These are phyloP conservation scores for Debaryomyces subglobosus DNA, from an alignment of 1,139 yeast species.

Conservation along the genomic window DNA sequence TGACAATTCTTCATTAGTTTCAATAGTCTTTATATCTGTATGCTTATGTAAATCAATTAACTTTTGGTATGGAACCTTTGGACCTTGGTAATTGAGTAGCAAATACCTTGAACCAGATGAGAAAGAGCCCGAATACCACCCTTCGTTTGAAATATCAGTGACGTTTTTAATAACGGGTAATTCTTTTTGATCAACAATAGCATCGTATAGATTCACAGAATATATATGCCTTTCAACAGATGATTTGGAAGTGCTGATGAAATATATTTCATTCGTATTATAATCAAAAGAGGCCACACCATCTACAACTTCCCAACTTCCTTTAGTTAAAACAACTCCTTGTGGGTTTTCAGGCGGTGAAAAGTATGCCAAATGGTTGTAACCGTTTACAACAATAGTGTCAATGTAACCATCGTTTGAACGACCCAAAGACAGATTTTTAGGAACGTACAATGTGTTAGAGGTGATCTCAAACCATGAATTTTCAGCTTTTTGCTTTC, in stretches of 20 bases:
- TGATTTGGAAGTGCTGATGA: conserved; percentile 51
- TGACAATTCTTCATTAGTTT: conserved; percentile 49
- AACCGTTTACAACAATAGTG: conserved; percentile 54
- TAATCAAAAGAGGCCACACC: conserved; percentile 53
- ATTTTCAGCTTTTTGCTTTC: conserved; percentile 42
- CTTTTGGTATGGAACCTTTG: conserved; percentile 66
- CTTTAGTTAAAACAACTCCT: conserved; percentile 48
- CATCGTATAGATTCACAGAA: conserved; percentile 44
- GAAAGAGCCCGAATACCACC: conserved; percentile 69
- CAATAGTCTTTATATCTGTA: conserved; percentile 42
- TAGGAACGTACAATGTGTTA: conserved; percentile 70
- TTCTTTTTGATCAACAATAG: conserved; percentile 20
- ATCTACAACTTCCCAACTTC: conserved; percentile 57
- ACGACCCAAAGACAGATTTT: conserved; percentile 48
- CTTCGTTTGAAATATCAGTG: conserved; percentile 59
- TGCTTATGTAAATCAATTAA: conserved; percentile 55
- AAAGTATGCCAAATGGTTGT: conserved; percentile 59
- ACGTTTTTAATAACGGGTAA: conserved; percentile 47
- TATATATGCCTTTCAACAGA: conserved; percentile 58
- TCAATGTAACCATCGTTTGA: conserved; percentile 56
- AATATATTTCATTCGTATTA: conserved; percentile 46
- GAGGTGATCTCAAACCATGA: conserved; percentile 83
- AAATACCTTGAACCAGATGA: conserved; percentile 69
- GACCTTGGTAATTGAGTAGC: conserved; percentile 64
- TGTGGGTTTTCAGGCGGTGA: conserved; percentile 52